phyloP scores from a whole-genome alignment of 176 grass and related monocot species.

The Calamus simplicifolius region DNA sequence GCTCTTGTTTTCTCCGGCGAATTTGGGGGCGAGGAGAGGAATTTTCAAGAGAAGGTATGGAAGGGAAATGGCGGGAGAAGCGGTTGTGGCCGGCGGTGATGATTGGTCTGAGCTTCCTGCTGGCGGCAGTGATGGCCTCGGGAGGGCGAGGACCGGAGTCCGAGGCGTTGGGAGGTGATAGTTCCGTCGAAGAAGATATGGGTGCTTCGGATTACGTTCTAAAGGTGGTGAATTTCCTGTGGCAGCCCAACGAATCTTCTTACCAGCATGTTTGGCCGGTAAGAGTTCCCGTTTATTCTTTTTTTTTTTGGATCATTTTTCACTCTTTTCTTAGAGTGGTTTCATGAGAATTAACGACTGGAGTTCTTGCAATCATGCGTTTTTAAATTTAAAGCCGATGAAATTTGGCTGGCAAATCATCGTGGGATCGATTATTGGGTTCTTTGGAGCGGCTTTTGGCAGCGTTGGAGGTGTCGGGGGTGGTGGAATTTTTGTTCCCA shows the following conservation, averaged over 20 bases:
- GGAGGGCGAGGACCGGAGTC: no score
- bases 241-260: slow-evolving; percentile 8
- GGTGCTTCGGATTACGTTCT: slow-evolving; percentile 8
- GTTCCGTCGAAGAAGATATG: neutral
- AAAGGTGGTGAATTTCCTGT: slow-evolving; percentile 1
- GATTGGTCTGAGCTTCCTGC: neutral
- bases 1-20: no score
- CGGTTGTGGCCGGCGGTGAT: neutral
- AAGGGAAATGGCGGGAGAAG: neutral
- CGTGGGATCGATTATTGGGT: slow-evolving; percentile 6
- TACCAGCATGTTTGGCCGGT: slow-evolving; percentile 28
- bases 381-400: slow-evolving; percentile 18
- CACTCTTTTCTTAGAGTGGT: neutral
- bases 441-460: neutral
- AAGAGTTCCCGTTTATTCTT: neutral
- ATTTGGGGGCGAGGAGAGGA: no score
- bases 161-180: neutral
- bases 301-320: neutral
- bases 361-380: neutral
- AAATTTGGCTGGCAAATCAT: slow-evolving; percentile 1
- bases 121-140: neutral
- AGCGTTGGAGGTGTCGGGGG: slow-evolving; percentile 11
- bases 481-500: slow-evolving; percentile 13
- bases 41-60: neutral
- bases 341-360: neutral